Evolutionary conservation across 495 filamentous ascomycete genomes (phyloP).

Genomic region (Amniculicola lignicola): DNA sequence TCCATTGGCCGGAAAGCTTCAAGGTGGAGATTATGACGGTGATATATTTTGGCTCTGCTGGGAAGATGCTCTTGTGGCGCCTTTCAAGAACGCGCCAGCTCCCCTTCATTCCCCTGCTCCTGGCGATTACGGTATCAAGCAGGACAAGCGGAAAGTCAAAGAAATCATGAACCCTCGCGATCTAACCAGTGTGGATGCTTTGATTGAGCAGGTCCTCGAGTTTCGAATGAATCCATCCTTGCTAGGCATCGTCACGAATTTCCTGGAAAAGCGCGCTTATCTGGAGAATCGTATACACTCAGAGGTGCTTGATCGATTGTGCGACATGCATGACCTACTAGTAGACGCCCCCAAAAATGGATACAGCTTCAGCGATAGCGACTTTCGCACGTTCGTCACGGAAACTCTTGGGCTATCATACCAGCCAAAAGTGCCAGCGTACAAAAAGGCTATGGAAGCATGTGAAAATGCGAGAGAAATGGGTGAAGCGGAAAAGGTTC

Average conservation of each 20-base stretch:
- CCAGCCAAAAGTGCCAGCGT: constrained; percentile 36
- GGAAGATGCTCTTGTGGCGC: constrained; percentile 69
- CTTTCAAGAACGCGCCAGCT: constrained; percentile 68
- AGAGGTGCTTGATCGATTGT: constrained; percentile 55
- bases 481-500: neutral
- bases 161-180: constrained; percentile 41
- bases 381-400: constrained; percentile 53
- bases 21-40: constrained; percentile 93
- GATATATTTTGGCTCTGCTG: constrained; percentile 83
- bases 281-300: constrained; percentile 55
- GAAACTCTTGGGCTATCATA: constrained; percentile 7
- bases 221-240: constrained; percentile 65
- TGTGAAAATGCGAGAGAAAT: constrained; percentile 11
- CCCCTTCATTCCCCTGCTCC: constrained; percentile 48
- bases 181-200: constrained; percentile 32
- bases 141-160: constrained; percentile 53
- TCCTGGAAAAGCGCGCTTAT: constrained; percentile 71
- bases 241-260: constrained; percentile 71
- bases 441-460: constrained; percentile 37
- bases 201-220: constrained; percentile 55
- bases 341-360: constrained; percentile 83
- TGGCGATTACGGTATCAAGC: constrained; percentile 56
- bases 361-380: constrained; percentile 57
- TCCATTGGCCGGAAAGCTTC: constrained; percentile 75
- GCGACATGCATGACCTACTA: constrained; percentile 69